A percentile compares a stretch with the other conserved stretches of the same genome.
These are phyloP conservation scores for Lycium ferocissimum DNA, from an alignment of 257 asterid species.

Conservation along the genomic window DNA sequence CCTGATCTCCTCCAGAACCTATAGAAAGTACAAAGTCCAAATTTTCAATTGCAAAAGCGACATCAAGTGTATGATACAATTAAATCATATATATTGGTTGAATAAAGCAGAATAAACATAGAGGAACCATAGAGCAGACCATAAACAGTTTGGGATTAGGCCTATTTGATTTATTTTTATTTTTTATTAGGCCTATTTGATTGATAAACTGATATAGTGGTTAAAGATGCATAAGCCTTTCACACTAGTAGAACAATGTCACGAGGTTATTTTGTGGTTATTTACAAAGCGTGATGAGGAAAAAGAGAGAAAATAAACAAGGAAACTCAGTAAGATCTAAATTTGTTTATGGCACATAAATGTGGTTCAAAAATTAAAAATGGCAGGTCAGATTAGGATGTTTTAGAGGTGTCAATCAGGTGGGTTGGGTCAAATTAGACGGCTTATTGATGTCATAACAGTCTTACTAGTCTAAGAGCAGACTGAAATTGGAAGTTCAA, in stretches of 20 bases:
- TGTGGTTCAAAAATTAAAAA: slow-evolving; percentile 13
- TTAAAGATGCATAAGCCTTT: slow-evolving; percentile 12
- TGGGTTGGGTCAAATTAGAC: background rate
- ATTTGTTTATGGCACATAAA: slow-evolving; percentile 7
- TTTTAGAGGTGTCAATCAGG: background rate
- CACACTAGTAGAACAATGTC: background rate
- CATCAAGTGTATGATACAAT: background rate
- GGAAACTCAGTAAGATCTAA: background rate
- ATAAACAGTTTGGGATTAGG: background rate
- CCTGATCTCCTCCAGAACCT: slow-evolving; percentile 97
- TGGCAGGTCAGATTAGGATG: background rate
- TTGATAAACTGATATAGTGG: background rate
- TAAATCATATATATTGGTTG: slow-evolving; percentile 30
- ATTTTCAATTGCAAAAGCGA: slow-evolving; percentile 6
- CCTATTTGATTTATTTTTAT: background rate
- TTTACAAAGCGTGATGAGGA: background rate
- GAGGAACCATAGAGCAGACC: background rate
- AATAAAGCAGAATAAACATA: slow-evolving; percentile 34
- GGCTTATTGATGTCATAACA: background rate
- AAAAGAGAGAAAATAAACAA: background rate
- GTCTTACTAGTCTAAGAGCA: background rate
- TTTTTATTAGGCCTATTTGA: background rate
- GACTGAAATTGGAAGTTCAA: background rate
- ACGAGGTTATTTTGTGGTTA: slow-evolving; percentile 13
- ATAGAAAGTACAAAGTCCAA: slow-evolving; percentile 26